Evolutionary conservation across 2,329 filamentous ascomycete genomes (phyloP), one percentile per base, ranked within the genome.

Genomic region (Pseudogymnoascus pannorum): DNA sequence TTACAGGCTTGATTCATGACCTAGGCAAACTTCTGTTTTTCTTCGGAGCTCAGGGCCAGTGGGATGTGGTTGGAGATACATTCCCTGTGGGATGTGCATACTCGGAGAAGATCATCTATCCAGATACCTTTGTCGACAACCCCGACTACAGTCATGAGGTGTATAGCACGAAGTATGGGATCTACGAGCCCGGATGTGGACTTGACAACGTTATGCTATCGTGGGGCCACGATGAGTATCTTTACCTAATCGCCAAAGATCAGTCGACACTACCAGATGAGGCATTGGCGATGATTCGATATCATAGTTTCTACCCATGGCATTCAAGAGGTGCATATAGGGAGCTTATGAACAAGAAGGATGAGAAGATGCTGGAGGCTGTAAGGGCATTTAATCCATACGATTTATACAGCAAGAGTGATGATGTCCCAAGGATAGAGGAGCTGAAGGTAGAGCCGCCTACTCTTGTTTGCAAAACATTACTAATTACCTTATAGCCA

Each of bases 231-330:
- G 88, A 92, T 72, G 88, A 92, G 77, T 92, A 91, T 74, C 79
- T 92, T 60, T 95, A 94, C 79, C 86, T 91, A 70, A 87, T 95
- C 64, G 81, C 92, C 68, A 91, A 90, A 78, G 86, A 88, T 66
- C 91, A 94, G 79, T 87, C 83, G 58, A 87, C 78, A 0, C 81
- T 95, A 42, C 91, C 91, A 0, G 81, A 83, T 58, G 91, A 94
- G 80, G 88, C 87, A 0, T 81, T 95, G 9, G 91, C 91, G 65
- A 95, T 95, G 89, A 93, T 95, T 73, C 44, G 91, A 60, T 95
- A 93, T 76, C 91, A 95, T 77, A 90, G 86, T 11, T 95, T 95
- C 77, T 95, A 95, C 76, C 87, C 91, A 14, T 96, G 91, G 91
- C 91, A 95, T 76, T 84, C 81, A 65, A 86, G 88, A 74, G 87